phyloP scores from a whole-genome alignment of 2,329 filamentous ascomycete species.

The Clarireedia homoeocarpa region DNA sequence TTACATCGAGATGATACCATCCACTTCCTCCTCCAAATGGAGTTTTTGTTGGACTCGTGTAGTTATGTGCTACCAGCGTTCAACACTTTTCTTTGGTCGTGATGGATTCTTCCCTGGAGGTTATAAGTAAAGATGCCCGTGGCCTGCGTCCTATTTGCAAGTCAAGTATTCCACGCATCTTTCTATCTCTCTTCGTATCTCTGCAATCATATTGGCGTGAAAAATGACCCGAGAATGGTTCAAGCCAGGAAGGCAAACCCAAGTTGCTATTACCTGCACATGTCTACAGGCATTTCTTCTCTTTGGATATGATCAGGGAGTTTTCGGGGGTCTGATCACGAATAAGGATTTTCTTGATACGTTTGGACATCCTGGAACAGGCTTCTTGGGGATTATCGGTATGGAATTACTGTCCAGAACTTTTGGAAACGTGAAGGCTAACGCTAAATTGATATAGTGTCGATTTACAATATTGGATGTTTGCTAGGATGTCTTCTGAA shows the following conservation, averaged over 20 bases:
- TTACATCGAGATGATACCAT: neutral
- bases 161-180: neutral
- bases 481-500: constrained; percentile 43
- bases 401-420: constrained; percentile 41
- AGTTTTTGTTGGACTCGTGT: too few relatives aligned
- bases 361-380: constrained; percentile 45
- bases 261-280: neutral
- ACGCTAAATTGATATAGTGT: neutral
- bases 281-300: constrained; percentile 51
- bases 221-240: neutral
- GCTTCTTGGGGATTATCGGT: constrained; percentile 24
- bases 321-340: constrained; percentile 70
- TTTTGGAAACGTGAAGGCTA: neutral
- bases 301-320: constrained; percentile 83
- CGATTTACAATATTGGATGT: constrained; percentile 47
- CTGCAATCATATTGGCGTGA: neutral
- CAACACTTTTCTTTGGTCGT: too few relatives aligned
- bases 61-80: too few relatives aligned
- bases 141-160: too few relatives aligned
- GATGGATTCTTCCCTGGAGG: too few relatives aligned
- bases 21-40: too few relatives aligned
- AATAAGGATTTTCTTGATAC: constrained; percentile 67
- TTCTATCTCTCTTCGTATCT: neutral
- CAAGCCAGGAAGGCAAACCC: neutral
- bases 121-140: too few relatives aligned